Conservation (phyloP, 345 rosid species). For the Sonneratia alba region DNA sequence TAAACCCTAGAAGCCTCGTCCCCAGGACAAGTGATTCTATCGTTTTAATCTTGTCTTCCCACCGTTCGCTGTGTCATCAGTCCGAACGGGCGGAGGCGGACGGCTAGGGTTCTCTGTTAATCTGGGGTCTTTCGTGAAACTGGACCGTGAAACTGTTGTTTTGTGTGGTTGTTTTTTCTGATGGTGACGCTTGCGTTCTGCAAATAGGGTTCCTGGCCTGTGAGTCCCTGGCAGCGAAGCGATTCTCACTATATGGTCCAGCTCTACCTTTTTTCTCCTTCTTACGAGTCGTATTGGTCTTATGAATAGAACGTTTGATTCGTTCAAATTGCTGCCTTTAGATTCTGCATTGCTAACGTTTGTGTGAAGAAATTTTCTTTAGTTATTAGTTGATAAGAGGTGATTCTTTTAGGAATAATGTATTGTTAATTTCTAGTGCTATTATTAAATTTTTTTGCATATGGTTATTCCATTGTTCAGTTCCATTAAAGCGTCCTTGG, state of each 20-base stretch:
- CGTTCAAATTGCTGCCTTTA: not conserved
- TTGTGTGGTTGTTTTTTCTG: conserved; percentile 14
- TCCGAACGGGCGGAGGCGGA: conserved; percentile 1
- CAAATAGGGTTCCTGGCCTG: conserved; percentile 18
- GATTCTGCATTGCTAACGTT: not conserved
- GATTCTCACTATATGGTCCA: not conserved
- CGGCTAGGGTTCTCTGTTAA: conserved; percentile 9
- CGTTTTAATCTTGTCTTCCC: not conserved
- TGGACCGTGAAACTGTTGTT: not conserved
- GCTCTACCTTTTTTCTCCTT: not conserved
- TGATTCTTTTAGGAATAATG: not conserved
- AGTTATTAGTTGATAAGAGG: not conserved
- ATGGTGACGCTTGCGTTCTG: conserved; percentile 26
- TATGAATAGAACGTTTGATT: not conserved
- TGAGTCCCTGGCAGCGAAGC: not conserved
- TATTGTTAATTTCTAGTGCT: not conserved
- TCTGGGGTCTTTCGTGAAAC: not conserved
- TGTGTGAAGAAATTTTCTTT: not conserved
- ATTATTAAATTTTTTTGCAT: not conserved
- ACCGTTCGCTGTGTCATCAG: conserved; percentile 20
- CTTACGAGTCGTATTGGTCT: not conserved
- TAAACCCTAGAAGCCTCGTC: conserved; percentile 6
- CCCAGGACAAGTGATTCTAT: not conserved
- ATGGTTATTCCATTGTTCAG: not conserved
- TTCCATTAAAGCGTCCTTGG: not conserved